These are phyloP conservation scores for Babesia ovata DNA, from an alignment of 169 alveolate species.

Conservation along the genomic window DNA sequence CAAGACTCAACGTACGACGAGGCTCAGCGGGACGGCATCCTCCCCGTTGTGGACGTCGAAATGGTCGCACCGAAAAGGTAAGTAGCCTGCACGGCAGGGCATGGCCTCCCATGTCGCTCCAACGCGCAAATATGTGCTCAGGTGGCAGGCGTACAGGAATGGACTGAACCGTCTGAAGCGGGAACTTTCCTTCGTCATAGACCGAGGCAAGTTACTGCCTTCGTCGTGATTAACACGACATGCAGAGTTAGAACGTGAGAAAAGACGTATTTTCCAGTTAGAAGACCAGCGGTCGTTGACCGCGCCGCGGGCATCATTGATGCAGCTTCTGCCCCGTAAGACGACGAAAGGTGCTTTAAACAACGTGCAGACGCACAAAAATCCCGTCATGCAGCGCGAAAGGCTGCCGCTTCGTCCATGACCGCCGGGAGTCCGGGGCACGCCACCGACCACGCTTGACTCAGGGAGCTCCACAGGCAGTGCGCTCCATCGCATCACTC, in stretches of 20 bases:
- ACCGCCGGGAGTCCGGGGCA: neutral
- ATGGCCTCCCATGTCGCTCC: neutral
- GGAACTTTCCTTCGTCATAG: slow-evolving; percentile 54
- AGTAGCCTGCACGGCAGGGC: neutral
- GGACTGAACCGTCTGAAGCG: slow-evolving; percentile 39
- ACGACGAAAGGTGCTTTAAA: neutral
- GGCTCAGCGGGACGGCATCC: slow-evolving; percentile 56
- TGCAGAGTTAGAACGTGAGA: slow-evolving; percentile 62
- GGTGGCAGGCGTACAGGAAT: slow-evolving; percentile 44
- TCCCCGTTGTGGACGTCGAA: slow-evolving; percentile 67
- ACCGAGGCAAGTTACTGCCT: slow-evolving; percentile 26
- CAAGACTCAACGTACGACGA: slow-evolving; percentile 37
- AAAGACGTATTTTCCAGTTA: slow-evolving; percentile 35
- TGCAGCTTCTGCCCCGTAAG: slow-evolving; percentile 25
- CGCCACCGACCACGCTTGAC: slow-evolving; percentile 7
- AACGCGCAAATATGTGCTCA: neutral
- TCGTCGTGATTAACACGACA: neutral
- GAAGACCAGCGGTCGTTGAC: neutral
- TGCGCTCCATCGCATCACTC: neutral
- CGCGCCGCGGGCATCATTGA: neutral
- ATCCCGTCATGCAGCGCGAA: slow-evolving; percentile 14
- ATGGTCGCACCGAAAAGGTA: slow-evolving; percentile 62
- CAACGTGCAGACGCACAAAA: neutral
- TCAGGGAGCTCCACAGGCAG: neutral
- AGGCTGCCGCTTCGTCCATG: slow-evolving; percentile 4